phyloP scores from a whole-genome alignment of 2,329 filamentous ascomycete species.

The Exophiala mesophila region DNA sequence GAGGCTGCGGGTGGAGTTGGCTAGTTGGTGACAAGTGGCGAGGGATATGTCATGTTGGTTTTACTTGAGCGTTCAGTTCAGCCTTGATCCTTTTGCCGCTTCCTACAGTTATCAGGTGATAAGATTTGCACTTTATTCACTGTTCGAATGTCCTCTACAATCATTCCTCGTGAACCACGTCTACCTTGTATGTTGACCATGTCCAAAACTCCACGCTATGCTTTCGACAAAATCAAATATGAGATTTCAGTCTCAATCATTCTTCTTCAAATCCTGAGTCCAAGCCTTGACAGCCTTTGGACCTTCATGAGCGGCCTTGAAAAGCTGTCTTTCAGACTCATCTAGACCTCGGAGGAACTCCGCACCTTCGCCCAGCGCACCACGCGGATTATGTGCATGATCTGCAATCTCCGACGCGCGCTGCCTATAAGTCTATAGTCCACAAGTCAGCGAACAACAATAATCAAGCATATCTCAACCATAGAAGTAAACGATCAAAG shows the following conservation, averaged over 20 bases:
- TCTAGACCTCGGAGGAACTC: conserved; percentile 87
- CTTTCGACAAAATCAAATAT: background rate
- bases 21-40: background rate
- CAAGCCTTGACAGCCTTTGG: conserved; percentile 47
- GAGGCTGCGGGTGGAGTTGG: conserved; percentile 50
- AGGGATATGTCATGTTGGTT: background rate
- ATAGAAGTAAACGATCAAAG: too few species aligned
- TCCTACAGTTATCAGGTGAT: too few species aligned
- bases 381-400: conserved; percentile 74
- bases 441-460: too few species aligned
- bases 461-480: too few species aligned
- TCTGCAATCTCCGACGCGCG: conserved; percentile 79
- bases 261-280: conserved; percentile 24
- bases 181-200: too few species aligned
- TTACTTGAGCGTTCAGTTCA: conserved; percentile 4
- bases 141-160: too few species aligned
- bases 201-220: background rate
- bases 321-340: conserved; percentile 77
- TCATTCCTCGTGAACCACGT: too few species aligned
- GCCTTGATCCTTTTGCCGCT: too few species aligned
- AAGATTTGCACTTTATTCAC: too few species aligned
- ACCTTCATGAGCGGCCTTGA: conserved; percentile 69
- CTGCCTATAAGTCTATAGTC: conserved; percentile 75
- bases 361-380: conserved; percentile 48
- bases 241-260: conserved; percentile 11